Evolutionary conservation across 768 basidiomycete species (phyloP).

Genomic region (Lentinula lateritia): DNA sequence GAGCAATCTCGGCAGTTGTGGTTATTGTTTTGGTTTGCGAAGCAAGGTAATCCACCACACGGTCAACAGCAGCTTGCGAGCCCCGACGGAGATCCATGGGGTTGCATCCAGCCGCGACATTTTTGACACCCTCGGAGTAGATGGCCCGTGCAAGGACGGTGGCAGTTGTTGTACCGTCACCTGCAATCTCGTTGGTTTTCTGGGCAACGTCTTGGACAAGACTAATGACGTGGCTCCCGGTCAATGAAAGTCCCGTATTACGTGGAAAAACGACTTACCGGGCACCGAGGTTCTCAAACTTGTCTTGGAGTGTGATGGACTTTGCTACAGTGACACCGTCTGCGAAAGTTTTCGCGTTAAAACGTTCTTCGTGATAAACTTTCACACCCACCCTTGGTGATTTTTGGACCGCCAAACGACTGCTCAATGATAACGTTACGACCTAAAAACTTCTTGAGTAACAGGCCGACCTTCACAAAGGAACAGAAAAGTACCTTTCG

Average conservation of each 20-base stretch:
- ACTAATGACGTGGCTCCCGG: slow-evolving; percentile 30
- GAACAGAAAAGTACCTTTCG: slow-evolving; percentile 61
- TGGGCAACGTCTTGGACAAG: slow-evolving; percentile 93
- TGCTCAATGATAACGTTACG: slow-evolving; percentile 99
- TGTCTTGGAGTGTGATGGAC: slow-evolving; percentile 90
- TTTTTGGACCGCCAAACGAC: slow-evolving; percentile 85
- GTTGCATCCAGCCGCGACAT: slow-evolving; percentile 98
- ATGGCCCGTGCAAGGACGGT: slow-evolving; percentile 96
- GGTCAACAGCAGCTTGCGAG: slow-evolving; percentile 93
- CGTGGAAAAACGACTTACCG: slow-evolving; percentile 46
- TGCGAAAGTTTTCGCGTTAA: slow-evolving; percentile 20
- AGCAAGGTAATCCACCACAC: slow-evolving; percentile 88
- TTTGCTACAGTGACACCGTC: slow-evolving; percentile 99
- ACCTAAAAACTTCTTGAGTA: slow-evolving; percentile 38
- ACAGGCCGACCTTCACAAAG: not conserved
- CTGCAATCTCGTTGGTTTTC: slow-evolving; percentile 95
- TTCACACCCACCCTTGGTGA: slow-evolving; percentile 76
- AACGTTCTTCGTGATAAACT: not conserved
- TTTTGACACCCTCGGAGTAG: slow-evolving; percentile 98
- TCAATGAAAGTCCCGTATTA: slow-evolving; percentile 4
- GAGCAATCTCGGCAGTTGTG: slow-evolving; percentile 95
- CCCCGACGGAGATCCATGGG: slow-evolving; percentile 99
- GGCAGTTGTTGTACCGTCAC: slow-evolving; percentile 97
- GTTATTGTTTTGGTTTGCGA: slow-evolving; percentile 90
- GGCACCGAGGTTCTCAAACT: slow-evolving; percentile 98